Conservation (phyloP, 768 basidiomycete genomes). For the Trametes cingulata region DNA sequence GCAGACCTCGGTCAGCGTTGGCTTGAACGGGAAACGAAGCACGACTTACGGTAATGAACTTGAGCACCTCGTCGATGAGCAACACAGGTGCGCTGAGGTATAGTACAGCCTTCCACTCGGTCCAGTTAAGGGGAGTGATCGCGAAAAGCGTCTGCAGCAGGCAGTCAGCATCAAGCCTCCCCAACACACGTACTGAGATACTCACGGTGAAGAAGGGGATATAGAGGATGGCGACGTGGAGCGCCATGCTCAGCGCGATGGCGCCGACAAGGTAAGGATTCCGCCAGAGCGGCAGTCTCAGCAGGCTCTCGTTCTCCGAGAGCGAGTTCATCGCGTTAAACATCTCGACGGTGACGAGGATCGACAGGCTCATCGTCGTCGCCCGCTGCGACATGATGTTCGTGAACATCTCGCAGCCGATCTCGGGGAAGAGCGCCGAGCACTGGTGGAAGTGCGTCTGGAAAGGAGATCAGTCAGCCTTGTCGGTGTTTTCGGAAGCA, state of each 20-base stretch:
- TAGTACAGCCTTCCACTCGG: slow-evolving; percentile 93
- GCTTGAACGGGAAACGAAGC: too few species aligned
- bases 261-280: slow-evolving; percentile 92
- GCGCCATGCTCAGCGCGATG: slow-evolving; percentile 85
- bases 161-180: background rate
- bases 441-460: slow-evolving; percentile 98
- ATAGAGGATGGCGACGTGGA: slow-evolving; percentile 95
- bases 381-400: slow-evolving; percentile 83
- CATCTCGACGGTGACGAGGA: slow-evolving; percentile 96
- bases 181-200: slow-evolving; percentile 13
- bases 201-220: slow-evolving; percentile 94
- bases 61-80: slow-evolving; percentile 86
- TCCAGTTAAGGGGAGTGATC: slow-evolving; percentile 92
- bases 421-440: slow-evolving; percentile 74
- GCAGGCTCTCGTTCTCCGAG: slow-evolving; percentile 93
- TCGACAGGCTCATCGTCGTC: slow-evolving; percentile 95
- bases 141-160: slow-evolving; percentile 72
- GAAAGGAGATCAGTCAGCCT: background rate
- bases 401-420: slow-evolving; percentile 96
- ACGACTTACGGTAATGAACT: slow-evolving; percentile 76
- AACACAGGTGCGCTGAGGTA: slow-evolving; percentile 86
- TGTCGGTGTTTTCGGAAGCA: background rate
- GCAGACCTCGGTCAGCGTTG: background rate
- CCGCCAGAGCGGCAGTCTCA: slow-evolving; percentile 89
- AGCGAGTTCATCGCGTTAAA: slow-evolving; percentile 98